Evolutionary conservation across 2,329 filamentous ascomycete genomes (phyloP), one percentile per base, ranked within the genome.

Genomic region (Xylaria sp.): DNA sequence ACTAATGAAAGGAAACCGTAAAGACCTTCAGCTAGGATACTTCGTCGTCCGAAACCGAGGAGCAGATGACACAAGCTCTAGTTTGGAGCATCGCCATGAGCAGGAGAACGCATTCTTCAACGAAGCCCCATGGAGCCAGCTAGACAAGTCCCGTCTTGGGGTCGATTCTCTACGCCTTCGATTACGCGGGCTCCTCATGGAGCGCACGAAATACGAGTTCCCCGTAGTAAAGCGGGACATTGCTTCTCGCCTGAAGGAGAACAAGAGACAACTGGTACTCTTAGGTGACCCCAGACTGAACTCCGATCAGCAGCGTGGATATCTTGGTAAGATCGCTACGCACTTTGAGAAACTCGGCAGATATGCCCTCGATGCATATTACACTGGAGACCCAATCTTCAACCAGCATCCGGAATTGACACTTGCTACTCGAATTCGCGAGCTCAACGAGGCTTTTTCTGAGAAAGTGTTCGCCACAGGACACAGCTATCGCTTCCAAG

Each of bases 31-130:
- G 1, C 71, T 82, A 0, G 78, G 79, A 0, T 82, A 80, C 48
- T 79, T 68, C 16, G 59, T 80, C 0, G 74, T 82, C 43, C 73
- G 74, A 44, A 82, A 80, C 22, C 73, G 77, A 0, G 64, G 78
- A n/a, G 72, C 74, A 0, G 76, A 79, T 16, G 76, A 79, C 6
- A 57, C 43, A 0, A 48, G 58, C 1, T 70, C 72, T 0, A 67
- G 61, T 0, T 42, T 73, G 0, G 49, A 60, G 0, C 55, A 72
- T 0, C 70, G 75, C 0, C 59, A 68, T 8, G 39, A 29, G 0
- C 48, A 60, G 0, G 77, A 79, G 57, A 63, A 49, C 1, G 43
- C 40, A 0, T 77, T 80, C 49, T 78, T 78, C 40, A 13, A 42
- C 0, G 9, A 63, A 0, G 41, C 58, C 0, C 71, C 72, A 0